Evolutionary conservation across 345 rosid species (phyloP).

Genomic region (Sisymbrium irio): DNA sequence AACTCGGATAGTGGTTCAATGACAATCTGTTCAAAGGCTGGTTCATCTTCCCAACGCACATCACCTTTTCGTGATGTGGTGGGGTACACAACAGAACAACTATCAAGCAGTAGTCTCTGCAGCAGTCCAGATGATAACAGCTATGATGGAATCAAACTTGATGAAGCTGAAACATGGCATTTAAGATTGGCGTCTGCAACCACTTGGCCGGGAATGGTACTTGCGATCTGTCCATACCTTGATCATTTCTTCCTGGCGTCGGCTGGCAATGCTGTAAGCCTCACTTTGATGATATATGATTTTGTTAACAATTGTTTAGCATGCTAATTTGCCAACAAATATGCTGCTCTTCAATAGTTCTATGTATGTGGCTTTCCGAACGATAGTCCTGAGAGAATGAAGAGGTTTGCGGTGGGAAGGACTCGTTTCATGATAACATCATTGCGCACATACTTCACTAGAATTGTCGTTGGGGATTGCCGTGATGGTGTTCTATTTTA

Average conservation of each 20-base stretch:
- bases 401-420: conserved; percentile 69
- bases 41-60: conserved; percentile 71
- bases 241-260: conserved; percentile 87
- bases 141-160: conserved; percentile 76
- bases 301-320: conserved; percentile 21
- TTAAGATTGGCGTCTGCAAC: conserved; percentile 54
- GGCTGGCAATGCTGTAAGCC: conserved; percentile 95
- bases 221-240: conserved; percentile 92
- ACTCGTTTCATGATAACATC: conserved; percentile 89
- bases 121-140: conserved; percentile 82
- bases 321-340: conserved; percentile 24
- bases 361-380: conserved; percentile 74
- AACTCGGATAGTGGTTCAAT: conserved; percentile 75
- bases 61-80: conserved; percentile 80
- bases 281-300: conserved; percentile 19
- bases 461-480: conserved; percentile 97
- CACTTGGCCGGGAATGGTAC: conserved; percentile 80
- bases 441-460: conserved; percentile 67
- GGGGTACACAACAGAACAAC: conserved; percentile 67
- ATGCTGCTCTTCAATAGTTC: conserved; percentile 51
- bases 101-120: conserved; percentile 79
- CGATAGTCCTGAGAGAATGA: conserved; percentile 72
- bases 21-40: conserved; percentile 62
- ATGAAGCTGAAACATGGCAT: conserved; percentile 84
- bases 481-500: conserved; percentile 97